Base-by-base conservation (phyloP, 495 filamentous ascomycete genomes). In the Aspergillus mulundensis region DNA sequence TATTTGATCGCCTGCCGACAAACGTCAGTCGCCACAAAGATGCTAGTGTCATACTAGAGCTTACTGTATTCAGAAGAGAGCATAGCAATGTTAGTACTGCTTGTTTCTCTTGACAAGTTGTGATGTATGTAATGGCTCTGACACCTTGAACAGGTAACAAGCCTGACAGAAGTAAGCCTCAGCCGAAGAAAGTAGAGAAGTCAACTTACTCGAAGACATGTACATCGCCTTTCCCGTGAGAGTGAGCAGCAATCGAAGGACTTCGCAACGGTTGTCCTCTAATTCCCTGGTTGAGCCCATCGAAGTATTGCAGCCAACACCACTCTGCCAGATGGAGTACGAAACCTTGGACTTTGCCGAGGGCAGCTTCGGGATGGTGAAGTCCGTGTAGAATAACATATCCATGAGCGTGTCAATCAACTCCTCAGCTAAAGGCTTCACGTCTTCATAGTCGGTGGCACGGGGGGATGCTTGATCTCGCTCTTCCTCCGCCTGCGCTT, bases 261-360 rank as follows among this genome's bases (percentile, higher is more conserved):
- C 86, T 67, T 99, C 94, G 61, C 87, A 89, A 25, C 94, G 84
- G 68, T 96, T 96, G 69, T 80, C 91, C 73, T 99, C 94, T 45
- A 88, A 83, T 57, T 96, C 89, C 70, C 89, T 96, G 38, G 81
- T 95, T 18, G 92, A 90, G 16, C 87, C 87, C 68, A 96, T 85
- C 1, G 90, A 80, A 7, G 88, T 89, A 67, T 95, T 95, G 72
- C 93, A 97, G 2, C 94, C 94, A 44, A 99, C 93, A 21, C 94
- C 94, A 62, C 88, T 97, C 70, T 97, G 91, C 94, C 94, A 99
- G 62, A 99, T 97, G 34, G 91, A 86, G 73, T 90, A 95, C 14
- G 88, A 88, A 38, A 96, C 87, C 68, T 95, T 96, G 60, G 79
- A 78, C 65, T 88, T 89, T 36, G 83, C 84, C 42, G 85, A 80